Conservation (phyloP, 148 eudicot genomes). For the Talinum fruticosum region DNA sequence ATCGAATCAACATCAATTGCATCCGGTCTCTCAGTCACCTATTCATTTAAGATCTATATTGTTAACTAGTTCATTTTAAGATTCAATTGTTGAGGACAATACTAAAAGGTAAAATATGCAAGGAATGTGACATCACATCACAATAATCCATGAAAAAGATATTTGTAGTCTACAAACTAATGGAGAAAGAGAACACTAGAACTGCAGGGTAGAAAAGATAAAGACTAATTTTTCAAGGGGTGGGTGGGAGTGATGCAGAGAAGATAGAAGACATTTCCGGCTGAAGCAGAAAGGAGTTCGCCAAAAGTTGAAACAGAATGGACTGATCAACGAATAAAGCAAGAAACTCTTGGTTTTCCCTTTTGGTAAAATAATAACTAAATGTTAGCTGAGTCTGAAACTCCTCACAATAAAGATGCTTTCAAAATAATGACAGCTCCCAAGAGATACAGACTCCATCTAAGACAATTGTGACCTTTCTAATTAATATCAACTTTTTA, state of each 20-base stretch:
- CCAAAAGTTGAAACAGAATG: neutral
- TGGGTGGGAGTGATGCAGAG: neutral
- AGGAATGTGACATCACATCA: neutral
- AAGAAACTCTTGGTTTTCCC: neutral
- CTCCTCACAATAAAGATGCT: neutral
- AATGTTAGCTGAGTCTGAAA: neutral
- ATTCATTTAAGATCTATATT: constrained; percentile 12
- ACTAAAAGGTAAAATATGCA: neutral
- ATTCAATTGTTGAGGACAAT: constrained; percentile 7
- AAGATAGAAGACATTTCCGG: neutral
- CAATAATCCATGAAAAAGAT: neutral
- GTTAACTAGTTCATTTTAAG: neutral
- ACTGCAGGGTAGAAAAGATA: too few species aligned
- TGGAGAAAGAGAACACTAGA: neutral
- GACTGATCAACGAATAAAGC: neutral
- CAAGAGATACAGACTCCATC: neutral
- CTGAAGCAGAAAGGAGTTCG: neutral
- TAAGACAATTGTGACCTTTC: constrained; percentile 5
- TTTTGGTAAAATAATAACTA: neutral
- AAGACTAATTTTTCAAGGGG: neutral
- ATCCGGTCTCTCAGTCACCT: constrained; percentile 69
- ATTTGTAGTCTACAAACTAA: neutral
- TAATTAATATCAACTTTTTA: constrained; percentile 2
- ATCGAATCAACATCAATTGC: constrained; percentile 58
- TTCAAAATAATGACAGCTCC: neutral